Base-by-base conservation (phyloP, 2,329 filamentous ascomycete species). In the Emmonsiellopsis sp. region DNA sequence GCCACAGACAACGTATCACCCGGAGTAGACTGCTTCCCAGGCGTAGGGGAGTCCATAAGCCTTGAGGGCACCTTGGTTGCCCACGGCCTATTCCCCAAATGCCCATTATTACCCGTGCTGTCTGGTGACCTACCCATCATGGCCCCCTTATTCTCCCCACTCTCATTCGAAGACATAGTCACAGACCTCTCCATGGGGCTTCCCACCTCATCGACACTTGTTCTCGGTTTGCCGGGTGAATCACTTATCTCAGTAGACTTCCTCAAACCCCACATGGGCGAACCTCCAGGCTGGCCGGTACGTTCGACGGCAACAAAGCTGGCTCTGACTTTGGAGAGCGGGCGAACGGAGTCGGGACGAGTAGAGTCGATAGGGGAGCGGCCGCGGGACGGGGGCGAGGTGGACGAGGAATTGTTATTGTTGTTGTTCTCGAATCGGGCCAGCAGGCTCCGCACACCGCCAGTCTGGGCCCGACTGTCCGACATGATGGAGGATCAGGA, bases 361-460 rank as follows among this genome's bases (percentile, higher is more conserved):
- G 70, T 69, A 37, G 71, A 72, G 30, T 64, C 67, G 53, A 77
- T 81, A 52, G 85, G 85, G 54, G 84, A 86, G 68, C 86, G 79
- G 57, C 86, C 86, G 73, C 86, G 78, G 58, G 86, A 84, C 13
- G 83, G 82, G 59, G 83, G 79, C 62, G 80, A 84, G 54, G 76
- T 75, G 60, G 82, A 77, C 65, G 78, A 79, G 68, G 79, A 83
- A 65, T 82, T 80, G 57, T 76, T 75, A 61, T 82, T 80, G 67
- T 79, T 81, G 70, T 82, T 87, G 67, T 83, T 82, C 76, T 91
- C 87, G 68, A 90, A 90, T 79, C 87, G 89, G 65, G 87, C 87
- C 63, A 85, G 79, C 60, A 91, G 81, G 73, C 87, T 87, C 73
- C 79, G 84, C 65, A 88, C 85, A 65, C 83, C 83, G 64, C 82